Percentiles rank a stretch among this genome's conserved stretches.
Evolutionary conservation across 2,329 filamentous ascomycete genomes (phyloP).

Genomic region (Diplodia scrobiculata): DNA sequence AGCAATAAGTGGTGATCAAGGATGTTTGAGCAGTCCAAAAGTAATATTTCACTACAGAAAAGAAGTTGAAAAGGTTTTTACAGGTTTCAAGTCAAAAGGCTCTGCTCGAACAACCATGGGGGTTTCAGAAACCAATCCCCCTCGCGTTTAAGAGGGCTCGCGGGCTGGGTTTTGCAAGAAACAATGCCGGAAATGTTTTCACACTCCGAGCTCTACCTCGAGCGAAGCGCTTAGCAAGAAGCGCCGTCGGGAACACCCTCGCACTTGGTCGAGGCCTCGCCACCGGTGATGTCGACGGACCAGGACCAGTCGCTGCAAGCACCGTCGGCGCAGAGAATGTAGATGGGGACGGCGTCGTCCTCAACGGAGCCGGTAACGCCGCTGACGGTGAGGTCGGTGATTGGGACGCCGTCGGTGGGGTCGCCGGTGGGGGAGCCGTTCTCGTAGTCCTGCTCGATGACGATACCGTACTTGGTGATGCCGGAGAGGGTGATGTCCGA

Average conservation of each 20-base stretch:
- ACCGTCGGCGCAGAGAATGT: constrained; percentile 43
- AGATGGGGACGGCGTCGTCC: constrained; percentile 41
- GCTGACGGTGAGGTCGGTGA: constrained; percentile 43
- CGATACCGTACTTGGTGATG: constrained; percentile 49
- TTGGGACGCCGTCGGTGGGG: constrained; percentile 47
- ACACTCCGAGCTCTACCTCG: background rate
- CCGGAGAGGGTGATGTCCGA: constrained; percentile 44
- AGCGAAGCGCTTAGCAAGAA: constrained; percentile 38
- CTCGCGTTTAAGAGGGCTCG: background rate
- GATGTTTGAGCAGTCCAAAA: constrained; percentile 6
- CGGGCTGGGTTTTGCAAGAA: too few species aligned
- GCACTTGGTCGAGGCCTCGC: constrained; percentile 43
- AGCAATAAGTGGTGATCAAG: background rate
- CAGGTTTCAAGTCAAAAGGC: constrained; percentile 1
- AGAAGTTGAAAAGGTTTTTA: constrained; percentile 12
- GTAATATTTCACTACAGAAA: constrained; percentile 19
- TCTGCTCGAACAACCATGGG: background rate
- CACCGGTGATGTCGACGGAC: constrained; percentile 47
- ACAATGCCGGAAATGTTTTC: too few species aligned
- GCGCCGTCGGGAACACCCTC: constrained; percentile 43
- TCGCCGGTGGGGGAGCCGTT: constrained; percentile 42
- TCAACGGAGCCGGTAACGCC: constrained; percentile 44
- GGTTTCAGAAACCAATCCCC: background rate
- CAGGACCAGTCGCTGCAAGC: constrained; percentile 50
- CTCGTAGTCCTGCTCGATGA: constrained; percentile 51